Evolutionary conservation across 129 eudicot genomes (phyloP).

Genomic region (Apium graveolens): DNA sequence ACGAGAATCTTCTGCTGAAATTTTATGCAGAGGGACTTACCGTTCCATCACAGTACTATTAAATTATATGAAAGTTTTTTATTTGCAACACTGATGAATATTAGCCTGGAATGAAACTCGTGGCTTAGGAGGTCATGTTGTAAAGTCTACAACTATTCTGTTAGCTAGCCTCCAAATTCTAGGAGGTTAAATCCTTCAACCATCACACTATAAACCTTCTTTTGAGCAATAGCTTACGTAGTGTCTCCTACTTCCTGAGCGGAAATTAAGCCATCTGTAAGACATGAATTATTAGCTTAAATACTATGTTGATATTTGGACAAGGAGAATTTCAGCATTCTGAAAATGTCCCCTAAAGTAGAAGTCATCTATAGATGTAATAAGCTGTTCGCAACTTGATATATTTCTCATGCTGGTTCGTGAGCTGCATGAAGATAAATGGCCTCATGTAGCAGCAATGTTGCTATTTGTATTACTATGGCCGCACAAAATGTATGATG

Average conservation of each 20-base stretch:
- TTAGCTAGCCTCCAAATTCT: background rate
- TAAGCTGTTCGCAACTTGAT: background rate
- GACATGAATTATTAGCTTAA: background rate
- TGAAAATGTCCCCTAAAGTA: background rate
- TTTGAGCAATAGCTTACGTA: background rate
- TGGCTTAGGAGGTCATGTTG: background rate
- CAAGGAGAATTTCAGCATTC: background rate
- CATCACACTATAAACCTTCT: background rate
- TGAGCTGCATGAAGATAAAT: conserved; percentile 3
- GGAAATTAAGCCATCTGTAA: background rate
- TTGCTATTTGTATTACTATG: conserved; percentile 17
- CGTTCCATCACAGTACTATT: background rate
- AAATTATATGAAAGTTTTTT: background rate
- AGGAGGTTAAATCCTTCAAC: background rate
- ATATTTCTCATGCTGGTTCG: conserved; percentile 1
- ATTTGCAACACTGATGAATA: background rate
- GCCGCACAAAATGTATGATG: conserved; percentile 18
- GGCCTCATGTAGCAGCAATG: background rate
- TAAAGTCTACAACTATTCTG: background rate
- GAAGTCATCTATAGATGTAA: background rate
- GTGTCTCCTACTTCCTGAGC: background rate
- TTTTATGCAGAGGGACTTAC: background rate
- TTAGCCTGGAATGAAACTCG: background rate
- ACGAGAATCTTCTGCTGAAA: background rate
- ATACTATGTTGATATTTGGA: background rate